These are phyloP conservation scores for Aspergillus tubingensis DNA, from an alignment of 2,329 filamentous ascomycete species.

Conservation along the genomic window DNA sequence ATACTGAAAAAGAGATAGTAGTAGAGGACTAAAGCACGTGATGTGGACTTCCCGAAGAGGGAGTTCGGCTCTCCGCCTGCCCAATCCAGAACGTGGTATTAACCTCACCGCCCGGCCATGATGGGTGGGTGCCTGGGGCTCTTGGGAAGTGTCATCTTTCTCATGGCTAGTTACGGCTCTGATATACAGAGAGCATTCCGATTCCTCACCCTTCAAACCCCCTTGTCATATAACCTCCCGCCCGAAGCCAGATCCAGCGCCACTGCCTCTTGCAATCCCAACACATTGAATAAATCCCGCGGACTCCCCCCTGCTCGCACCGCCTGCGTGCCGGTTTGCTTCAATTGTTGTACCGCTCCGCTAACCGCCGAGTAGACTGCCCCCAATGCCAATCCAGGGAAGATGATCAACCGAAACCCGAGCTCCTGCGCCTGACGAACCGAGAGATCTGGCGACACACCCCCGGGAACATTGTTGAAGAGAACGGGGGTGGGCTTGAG, in stretches of 20 bases:
- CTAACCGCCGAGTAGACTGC: neutral
- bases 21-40: too few species aligned
- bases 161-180: too few species aligned
- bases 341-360: neutral
- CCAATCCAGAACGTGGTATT: too few species aligned
- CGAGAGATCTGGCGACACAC: neutral
- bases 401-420: constrained; percentile 1
- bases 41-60: too few species aligned
- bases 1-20: too few species aligned
- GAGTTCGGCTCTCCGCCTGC: too few species aligned
- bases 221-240: neutral
- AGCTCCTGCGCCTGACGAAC: neutral
- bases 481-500: neutral
- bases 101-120: too few species aligned
- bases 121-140: too few species aligned
- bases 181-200: too few species aligned
- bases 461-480: neutral
- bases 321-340: neutral
- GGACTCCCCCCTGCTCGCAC: neutral
- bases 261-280: neutral
- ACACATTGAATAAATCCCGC: neutral
- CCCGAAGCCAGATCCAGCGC: neutral
- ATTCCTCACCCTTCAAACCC: neutral
- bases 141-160: too few species aligned
- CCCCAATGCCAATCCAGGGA: neutral